Conservation (phyloP, 257 asterid species). For the Verbena officinalis region DNA sequence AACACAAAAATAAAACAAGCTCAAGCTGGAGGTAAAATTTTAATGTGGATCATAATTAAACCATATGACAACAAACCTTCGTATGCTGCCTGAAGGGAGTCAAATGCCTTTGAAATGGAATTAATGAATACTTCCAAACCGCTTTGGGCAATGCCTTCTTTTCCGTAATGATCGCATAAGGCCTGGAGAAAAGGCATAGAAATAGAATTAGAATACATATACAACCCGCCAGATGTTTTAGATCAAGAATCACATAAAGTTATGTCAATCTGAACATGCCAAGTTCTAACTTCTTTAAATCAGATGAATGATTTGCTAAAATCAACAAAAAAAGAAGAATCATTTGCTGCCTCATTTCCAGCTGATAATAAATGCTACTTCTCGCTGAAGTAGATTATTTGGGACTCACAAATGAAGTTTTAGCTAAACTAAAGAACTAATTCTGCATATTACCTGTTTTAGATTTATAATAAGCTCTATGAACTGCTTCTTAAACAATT, state of each 20-base stretch:
- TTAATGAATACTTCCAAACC: conserved; percentile 62
- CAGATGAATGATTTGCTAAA: not conserved
- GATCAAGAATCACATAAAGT: not conserved
- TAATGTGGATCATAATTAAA: conserved; percentile 6
- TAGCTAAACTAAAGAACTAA: too few relatives aligned
- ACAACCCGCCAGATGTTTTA: conserved; percentile 1
- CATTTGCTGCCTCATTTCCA: too few relatives aligned
- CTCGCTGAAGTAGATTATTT: too few relatives aligned
- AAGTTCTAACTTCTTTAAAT: conserved; percentile 16
- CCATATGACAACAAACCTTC: conserved; percentile 49
- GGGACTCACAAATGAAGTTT: too few relatives aligned
- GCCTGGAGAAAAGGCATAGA: conserved; percentile 48
- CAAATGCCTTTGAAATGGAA: conserved; percentile 68
- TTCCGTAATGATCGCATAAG: conserved; percentile 64
- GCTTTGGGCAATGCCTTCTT: conserved; percentile 53
- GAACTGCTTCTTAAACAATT: conserved; percentile 11
- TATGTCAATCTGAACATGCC: not conserved
- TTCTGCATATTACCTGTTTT: too few relatives aligned
- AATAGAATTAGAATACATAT: conserved; percentile 11
- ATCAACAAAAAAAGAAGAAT: too few relatives aligned
- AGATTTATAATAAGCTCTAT: conserved; percentile 15
- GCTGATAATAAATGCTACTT: too few relatives aligned
- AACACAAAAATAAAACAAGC: conserved; percentile 22
- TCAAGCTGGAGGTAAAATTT: not conserved
- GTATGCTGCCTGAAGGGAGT: conserved; percentile 58